phyloP scores from a whole-genome alignment of 164 flowering plant species.

The Chimonanthus salicifolius region DNA sequence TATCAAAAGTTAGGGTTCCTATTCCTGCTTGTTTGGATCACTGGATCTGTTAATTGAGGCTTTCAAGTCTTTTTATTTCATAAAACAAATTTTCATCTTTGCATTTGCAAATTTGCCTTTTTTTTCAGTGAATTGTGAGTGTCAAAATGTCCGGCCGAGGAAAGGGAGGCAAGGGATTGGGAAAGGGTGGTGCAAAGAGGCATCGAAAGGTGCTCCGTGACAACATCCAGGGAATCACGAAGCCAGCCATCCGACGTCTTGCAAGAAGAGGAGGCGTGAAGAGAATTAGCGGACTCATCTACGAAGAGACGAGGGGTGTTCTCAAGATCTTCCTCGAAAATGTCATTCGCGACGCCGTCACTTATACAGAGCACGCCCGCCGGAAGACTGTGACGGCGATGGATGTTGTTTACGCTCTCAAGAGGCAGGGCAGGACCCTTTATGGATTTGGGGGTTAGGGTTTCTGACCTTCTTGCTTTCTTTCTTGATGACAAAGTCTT shows the following conservation, averaged over 20 bases:
- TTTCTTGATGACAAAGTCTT: background rate
- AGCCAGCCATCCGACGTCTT: constrained; percentile 14
- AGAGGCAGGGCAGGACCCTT: constrained; percentile 17
- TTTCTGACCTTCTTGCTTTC: background rate
- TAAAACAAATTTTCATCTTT: too few species aligned
- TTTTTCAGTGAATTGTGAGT: too few species aligned
- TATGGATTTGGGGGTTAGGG: constrained; percentile 16
- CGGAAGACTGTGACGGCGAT: constrained; percentile 16
- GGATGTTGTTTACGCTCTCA: constrained; percentile 15
- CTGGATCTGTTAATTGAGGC: too few species aligned
- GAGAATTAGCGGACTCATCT: constrained; percentile 17
- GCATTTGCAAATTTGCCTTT: too few species aligned
- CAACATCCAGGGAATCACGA: constrained; percentile 19
- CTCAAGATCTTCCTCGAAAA: constrained; percentile 18
- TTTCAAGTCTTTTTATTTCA: too few species aligned
- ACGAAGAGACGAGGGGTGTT: constrained; percentile 20
- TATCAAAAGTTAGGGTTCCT: too few species aligned
- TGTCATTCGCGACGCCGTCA: constrained; percentile 18
- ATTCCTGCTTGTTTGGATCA: too few species aligned
- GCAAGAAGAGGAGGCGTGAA: constrained; percentile 17
- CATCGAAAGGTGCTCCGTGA: constrained; percentile 17
- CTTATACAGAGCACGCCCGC: constrained; percentile 13
- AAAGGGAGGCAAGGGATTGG: constrained; percentile 21
- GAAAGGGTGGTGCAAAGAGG: constrained; percentile 18
- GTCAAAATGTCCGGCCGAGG: constrained; percentile 16